Evolutionary conservation across 1,284 basidiomycete species (phyloP), one percentile per base, ranked within the genome.

Genomic region (Paramarasmius palmivorus): DNA sequence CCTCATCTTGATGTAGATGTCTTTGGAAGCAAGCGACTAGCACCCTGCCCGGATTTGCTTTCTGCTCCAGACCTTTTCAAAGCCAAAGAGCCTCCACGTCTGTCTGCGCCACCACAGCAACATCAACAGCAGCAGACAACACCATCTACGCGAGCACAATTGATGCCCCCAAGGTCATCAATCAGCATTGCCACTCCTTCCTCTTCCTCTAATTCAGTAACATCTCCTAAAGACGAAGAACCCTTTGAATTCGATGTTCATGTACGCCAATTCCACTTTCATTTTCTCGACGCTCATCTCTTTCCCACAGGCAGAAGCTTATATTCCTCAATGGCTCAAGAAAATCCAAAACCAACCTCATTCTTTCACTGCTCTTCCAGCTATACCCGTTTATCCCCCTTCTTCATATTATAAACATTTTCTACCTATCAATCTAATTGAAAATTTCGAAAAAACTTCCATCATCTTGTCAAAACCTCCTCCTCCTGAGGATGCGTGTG

Each of bases 281-380:
- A 9, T 14, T 23, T 29, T 12, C 36, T 14, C 37, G 22, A 25
- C 39, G 41, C 36, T 42, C n/a, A 53, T 53, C 40, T 35, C 17
- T 9, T n/a, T n/a, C 34, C 47, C 12, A 46, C 23, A 78, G 75
- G 76, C 76, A 56, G 72, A 76, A 45, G 63, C 68, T 37, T 78
- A 73, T 61, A 65, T 76, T 54, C 76, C 74, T 42, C 69, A 73
- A 61, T 76, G 73, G 63, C 65, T 78, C 54, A 70, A 69, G 68
- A 70, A 75, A 56, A 73, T 78, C 19, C 75, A 78, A 69, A 73
- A 66, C 56, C 69, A 71, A 62, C 61, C 68, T 44, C 74, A 77
- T 61, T 63, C 61, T 26, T 66, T 78, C 52, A 60, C 66, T 41
- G 68, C 73, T 55, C 63, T 76, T 29, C 68, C 71, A n/a, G 65